Base-by-base conservation (phyloP, 225 moss, liverwort and hornwort genomes). In the Neckera pumila region DNA sequence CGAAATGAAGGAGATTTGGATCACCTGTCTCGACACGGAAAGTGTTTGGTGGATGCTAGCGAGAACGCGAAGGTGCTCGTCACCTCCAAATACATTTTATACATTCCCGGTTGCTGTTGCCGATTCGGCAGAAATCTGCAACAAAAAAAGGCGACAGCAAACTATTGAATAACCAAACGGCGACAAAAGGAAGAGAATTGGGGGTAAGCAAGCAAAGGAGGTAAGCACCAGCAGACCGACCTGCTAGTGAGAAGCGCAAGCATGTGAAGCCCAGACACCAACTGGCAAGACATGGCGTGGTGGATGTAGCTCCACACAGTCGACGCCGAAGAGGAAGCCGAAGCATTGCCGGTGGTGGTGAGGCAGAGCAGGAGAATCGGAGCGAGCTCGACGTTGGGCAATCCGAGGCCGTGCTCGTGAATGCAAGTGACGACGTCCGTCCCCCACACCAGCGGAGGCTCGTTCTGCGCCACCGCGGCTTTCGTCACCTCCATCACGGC, bases 101-200 rank as follows among this genome's bases (percentile, higher is more conserved):
- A 98, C 90, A 93, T 88, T 36, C 97, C 97, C 69, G 98, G 96
- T 85, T 98, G 97, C 91, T 97, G 98, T 79, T 93, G 94, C 69
- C 97, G 97, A 80, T 85, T 82, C n/a, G 95, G 97, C 42, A 95
- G 86, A 61, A 98, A 91, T 84, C 79, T 85, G 79, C 71, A 72
- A 69, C 69, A 28, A 70, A 47, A 30, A 14, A 40, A 23, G 40
- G 61, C 47, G 28, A 82, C 43, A 84, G n/a, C 36, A 49, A 51
- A 59, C 45, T 43, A 54, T 66, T 47, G 47, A 70, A 69, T 53
- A 71, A 61, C 31, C 16, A 73, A 81, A 90, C 40, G 66, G 42
- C 59, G 53, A 66, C 40, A 60, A 42, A 40, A 59, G 53, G 59
- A 66, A 65, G 20, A 76, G 79, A 83, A 74, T 73, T 79, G 34